Conservation (phyloP, 805 yeast species). For the Blastobotrys chiropterorum region DNA sequence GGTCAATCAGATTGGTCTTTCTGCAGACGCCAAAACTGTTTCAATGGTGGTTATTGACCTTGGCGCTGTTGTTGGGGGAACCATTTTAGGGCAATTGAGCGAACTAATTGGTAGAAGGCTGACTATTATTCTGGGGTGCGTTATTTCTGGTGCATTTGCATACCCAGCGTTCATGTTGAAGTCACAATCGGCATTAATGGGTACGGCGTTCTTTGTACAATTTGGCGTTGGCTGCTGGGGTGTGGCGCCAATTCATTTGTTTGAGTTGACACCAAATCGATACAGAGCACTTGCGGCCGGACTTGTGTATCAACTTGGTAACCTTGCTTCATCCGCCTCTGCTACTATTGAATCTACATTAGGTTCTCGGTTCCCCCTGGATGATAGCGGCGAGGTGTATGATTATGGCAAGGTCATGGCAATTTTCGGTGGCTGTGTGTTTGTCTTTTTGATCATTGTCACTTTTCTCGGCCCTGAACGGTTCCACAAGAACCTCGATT, state of each 20-base stretch:
- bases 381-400: slow-evolving; percentile 27
- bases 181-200: slow-evolving; percentile 41
- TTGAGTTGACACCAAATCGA: slow-evolving; percentile 63
- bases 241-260: slow-evolving; percentile 55
- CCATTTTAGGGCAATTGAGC: slow-evolving; percentile 50
- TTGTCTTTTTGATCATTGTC: slow-evolving; percentile 43
- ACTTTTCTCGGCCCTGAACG: slow-evolving; percentile 52
- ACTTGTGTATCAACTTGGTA: slow-evolving; percentile 64
- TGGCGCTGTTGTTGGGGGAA: slow-evolving; percentile 64
- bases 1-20: slow-evolving; percentile 42
- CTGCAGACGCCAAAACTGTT: slow-evolving; percentile 45
- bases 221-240: slow-evolving; percentile 70
- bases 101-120: slow-evolving; percentile 56
- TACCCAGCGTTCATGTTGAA: slow-evolving; percentile 52
- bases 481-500: background rate
- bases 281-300: slow-evolving; percentile 57
- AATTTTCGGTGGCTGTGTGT: slow-evolving; percentile 48
- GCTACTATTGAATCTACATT: slow-evolving; percentile 62
- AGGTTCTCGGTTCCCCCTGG: slow-evolving; percentile 52
- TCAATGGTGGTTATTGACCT: slow-evolving; percentile 55
- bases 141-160: slow-evolving; percentile 50
- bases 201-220: slow-evolving; percentile 57
- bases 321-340: slow-evolving; percentile 62
- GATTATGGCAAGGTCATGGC: slow-evolving; percentile 45
- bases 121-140: slow-evolving; percentile 43